These are phyloP conservation scores for Tylopilus rubrobrunneus DNA, from an alignment of 768 basidiomycete species.

Conservation along the genomic window DNA sequence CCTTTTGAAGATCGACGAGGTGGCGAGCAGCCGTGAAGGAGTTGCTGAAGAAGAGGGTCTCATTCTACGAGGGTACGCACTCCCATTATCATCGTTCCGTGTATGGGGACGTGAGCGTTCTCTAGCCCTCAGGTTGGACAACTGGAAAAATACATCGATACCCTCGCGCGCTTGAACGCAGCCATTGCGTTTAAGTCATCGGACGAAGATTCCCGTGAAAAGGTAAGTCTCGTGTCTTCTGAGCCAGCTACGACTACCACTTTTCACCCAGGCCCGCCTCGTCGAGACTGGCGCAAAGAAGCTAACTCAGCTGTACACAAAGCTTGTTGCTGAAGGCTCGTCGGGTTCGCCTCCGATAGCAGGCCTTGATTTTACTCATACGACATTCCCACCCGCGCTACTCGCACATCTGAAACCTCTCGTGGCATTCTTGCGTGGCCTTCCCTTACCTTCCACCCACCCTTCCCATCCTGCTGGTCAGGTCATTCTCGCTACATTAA, in stretches of 20 bases:
- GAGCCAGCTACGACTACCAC: neutral
- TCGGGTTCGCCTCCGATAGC: slow-evolving; percentile 67
- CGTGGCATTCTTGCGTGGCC: slow-evolving; percentile 62
- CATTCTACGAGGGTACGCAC: slow-evolving; percentile 65
- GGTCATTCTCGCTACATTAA: slow-evolving; percentile 58
- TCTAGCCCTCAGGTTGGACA: slow-evolving; percentile 68
- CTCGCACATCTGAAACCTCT: slow-evolving; percentile 57
- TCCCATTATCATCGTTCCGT: neutral
- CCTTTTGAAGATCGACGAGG: slow-evolving; percentile 71
- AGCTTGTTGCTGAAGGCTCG: slow-evolving; percentile 81
- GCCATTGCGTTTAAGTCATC: slow-evolving; percentile 72
- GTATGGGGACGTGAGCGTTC: neutral
- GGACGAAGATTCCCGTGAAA: slow-evolving; percentile 52
- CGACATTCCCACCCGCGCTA: slow-evolving; percentile 52
- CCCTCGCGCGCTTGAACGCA: slow-evolving; percentile 72
- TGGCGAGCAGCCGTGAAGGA: slow-evolving; percentile 71
- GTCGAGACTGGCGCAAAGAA: slow-evolving; percentile 84
- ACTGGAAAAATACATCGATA: slow-evolving; percentile 62
- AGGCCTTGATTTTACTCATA: slow-evolving; percentile 50
- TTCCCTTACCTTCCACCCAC: slow-evolving; percentile 76
- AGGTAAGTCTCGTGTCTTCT: slow-evolving; percentile 32
- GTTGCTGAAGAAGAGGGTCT: slow-evolving; percentile 74
- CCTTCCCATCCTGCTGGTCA: slow-evolving; percentile 77
- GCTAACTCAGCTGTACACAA: slow-evolving; percentile 78
- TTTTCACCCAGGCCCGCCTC: slow-evolving; percentile 50